Evolutionary conservation across 2,329 filamentous ascomycete genomes (phyloP).

Genomic region (Drechmeria coniospora): DNA sequence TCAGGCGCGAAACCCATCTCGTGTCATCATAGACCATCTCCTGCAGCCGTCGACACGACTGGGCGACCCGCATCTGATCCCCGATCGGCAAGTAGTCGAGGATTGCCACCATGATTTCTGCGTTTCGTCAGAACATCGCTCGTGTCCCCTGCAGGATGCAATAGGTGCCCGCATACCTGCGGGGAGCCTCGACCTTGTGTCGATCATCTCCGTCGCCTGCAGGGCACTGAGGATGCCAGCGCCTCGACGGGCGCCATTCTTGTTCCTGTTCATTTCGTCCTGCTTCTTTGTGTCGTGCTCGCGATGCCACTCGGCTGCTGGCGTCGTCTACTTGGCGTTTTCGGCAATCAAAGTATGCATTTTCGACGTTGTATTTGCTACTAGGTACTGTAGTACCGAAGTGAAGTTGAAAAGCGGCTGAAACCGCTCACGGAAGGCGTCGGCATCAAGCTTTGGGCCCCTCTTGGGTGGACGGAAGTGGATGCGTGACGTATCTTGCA

Average conservation of each 20-base stretch:
- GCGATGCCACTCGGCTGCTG: background rate
- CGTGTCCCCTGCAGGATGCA: background rate
- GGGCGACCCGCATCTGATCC: slow-evolving; percentile 75
- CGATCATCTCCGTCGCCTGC: slow-evolving; percentile 65
- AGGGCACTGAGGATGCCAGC: slow-evolving; percentile 58
- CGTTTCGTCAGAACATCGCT: background rate
- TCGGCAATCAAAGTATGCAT: too few relatives aligned
- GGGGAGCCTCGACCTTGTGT: slow-evolving; percentile 63
- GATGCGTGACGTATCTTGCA: too few relatives aligned
- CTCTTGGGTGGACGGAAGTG: too few relatives aligned
- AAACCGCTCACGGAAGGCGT: too few relatives aligned
- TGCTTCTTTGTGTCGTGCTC: background rate
- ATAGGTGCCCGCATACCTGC: slow-evolving; percentile 42
- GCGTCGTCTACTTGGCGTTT: background rate
- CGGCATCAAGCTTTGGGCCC: too few relatives aligned
- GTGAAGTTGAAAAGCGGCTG: too few relatives aligned
- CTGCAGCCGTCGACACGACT: slow-evolving; percentile 69
- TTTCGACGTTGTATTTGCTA: too few relatives aligned
- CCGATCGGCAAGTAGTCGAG: slow-evolving; percentile 77
- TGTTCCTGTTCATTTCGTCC: slow-evolving; percentile 29
- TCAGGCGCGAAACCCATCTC: slow-evolving; percentile 77
- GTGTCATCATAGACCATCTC: slow-evolving; percentile 99
- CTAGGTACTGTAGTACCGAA: too few relatives aligned
- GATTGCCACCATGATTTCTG: slow-evolving; percentile 76
- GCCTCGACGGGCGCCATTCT: slow-evolving; percentile 22